phyloP scores from a whole-genome alignment of 148 eudicot genomes.

The Rhododendron vialii region DNA sequence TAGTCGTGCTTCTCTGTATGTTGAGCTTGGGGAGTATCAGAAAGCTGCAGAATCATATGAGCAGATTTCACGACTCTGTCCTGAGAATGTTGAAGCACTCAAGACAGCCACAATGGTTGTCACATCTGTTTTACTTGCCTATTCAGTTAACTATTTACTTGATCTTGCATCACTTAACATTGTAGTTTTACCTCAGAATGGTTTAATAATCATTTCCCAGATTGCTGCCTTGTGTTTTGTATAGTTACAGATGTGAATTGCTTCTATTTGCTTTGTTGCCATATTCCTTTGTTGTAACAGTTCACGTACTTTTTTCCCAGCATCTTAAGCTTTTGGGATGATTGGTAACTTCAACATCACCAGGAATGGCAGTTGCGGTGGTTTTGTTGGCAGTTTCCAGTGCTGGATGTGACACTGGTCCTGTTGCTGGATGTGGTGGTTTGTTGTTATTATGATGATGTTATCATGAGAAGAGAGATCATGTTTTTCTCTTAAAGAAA shows the following conservation, averaged over 20 bases:
- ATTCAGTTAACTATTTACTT: neutral
- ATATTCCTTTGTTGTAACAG: neutral
- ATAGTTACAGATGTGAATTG: neutral
- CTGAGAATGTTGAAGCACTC: constrained; percentile 60
- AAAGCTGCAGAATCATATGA: constrained; percentile 89
- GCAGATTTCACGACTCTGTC: constrained; percentile 53
- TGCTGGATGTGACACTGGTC: neutral
- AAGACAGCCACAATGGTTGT: constrained; percentile 58
- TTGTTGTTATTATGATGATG: neutral
- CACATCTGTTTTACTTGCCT: constrained; percentile 3
- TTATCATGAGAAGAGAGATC: neutral
- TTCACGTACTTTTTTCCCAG: neutral
- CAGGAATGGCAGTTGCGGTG: neutral
- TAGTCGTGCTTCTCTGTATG: constrained; percentile 55
- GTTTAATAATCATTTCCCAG: neutral
- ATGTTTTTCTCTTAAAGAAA: neutral
- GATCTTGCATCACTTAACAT: neutral
- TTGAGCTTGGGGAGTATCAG: constrained; percentile 54
- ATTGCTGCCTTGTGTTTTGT: neutral
- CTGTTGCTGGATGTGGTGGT: neutral
- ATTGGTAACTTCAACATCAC: neutral
- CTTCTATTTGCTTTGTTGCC: neutral
- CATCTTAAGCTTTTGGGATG: neutral
- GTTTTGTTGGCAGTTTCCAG: neutral
- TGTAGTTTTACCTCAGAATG: neutral